phyloP scores from a whole-genome alignment of 2,329 filamentous ascomycete species.

The Aureobasidium sp. region DNA sequence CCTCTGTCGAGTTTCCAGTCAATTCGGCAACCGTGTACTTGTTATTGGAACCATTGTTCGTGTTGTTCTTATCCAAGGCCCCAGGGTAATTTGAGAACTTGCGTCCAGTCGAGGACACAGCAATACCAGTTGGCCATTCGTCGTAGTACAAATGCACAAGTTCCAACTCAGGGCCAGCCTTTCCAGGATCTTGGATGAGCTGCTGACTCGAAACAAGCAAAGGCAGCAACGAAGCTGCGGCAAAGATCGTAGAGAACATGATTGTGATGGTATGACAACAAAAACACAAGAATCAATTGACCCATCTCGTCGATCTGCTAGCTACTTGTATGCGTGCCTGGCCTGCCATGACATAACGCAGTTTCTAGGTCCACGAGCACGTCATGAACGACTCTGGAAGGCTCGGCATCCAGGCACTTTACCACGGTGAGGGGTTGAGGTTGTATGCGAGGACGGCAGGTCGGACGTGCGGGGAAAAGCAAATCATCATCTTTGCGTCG shows the following conservation, averaged over 20 bases:
- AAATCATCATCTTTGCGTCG: constrained; percentile 1
- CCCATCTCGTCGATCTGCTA: constrained; percentile 5
- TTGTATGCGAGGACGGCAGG: constrained; percentile 1
- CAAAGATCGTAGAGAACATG: constrained; percentile 5
- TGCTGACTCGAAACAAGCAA: constrained; percentile 7
- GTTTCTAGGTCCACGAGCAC: not conserved
- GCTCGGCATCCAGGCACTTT: constrained; percentile 9
- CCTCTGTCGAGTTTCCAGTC: constrained; percentile 37
- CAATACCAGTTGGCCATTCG: constrained; percentile 45
- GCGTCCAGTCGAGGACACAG: constrained; percentile 44
- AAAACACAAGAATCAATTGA: not conserved
- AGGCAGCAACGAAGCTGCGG: not conserved
- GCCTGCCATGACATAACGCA: not conserved
- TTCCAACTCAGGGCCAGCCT: constrained; percentile 40
- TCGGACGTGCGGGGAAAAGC: constrained; percentile 1
- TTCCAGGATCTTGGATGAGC: constrained; percentile 30
- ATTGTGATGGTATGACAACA: not conserved
- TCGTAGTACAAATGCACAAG: constrained; percentile 46
- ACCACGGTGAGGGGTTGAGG: not conserved
- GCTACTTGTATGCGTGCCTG: constrained; percentile 12
- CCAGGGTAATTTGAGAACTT: constrained; percentile 48
- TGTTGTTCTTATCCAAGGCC: constrained; percentile 44
- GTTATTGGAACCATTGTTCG: constrained; percentile 33
- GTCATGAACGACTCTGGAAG: constrained; percentile 4
- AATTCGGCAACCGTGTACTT: constrained; percentile 47